These are phyloP conservation scores for Phytophthora palmivora DNA, from an alignment of 352 stramenopile species.

Conservation along the genomic window DNA sequence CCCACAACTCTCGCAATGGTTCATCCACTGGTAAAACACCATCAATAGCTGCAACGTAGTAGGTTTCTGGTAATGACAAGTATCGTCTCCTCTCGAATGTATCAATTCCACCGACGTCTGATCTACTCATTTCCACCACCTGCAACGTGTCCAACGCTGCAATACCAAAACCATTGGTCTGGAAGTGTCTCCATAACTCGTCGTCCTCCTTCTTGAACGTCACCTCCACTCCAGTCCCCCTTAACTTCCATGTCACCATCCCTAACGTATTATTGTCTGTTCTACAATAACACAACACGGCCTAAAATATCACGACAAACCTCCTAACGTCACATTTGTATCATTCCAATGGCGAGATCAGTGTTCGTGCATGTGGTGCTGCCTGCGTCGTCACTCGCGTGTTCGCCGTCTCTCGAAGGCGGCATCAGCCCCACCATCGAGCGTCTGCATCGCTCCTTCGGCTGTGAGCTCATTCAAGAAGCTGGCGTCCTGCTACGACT, in stretches of 20 bases:
- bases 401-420: conserved; percentile 61
- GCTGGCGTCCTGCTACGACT: conserved; percentile 86
- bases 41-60: conserved; percentile 47
- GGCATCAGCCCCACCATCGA: conserved; percentile 47
- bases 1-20: conserved; percentile 39
- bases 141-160: conserved; percentile 6
- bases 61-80: conserved; percentile 58
- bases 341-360: conserved; percentile 23
- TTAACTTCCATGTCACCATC: conserved; percentile 42
- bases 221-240: conserved; percentile 23
- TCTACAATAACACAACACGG: background rate
- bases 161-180: conserved; percentile 25
- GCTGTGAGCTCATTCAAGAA: conserved; percentile 92
- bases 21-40: conserved; percentile 29
- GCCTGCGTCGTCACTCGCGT: conserved; percentile 41
- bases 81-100: conserved; percentile 23
- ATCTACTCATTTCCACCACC: background rate
- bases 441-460: conserved; percentile 80
- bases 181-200: conserved; percentile 23
- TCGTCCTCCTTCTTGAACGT: conserved; percentile 27
- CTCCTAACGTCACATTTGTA: conserved; percentile 15
- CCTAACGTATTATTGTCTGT: conserved; percentile 7
- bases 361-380: conserved; percentile 56
- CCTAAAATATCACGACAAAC: conserved; percentile 4
- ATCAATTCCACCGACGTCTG: background rate